phyloP scores from a whole-genome alignment of 768 basidiomycete species.

The Chalciporus chontae region DNA sequence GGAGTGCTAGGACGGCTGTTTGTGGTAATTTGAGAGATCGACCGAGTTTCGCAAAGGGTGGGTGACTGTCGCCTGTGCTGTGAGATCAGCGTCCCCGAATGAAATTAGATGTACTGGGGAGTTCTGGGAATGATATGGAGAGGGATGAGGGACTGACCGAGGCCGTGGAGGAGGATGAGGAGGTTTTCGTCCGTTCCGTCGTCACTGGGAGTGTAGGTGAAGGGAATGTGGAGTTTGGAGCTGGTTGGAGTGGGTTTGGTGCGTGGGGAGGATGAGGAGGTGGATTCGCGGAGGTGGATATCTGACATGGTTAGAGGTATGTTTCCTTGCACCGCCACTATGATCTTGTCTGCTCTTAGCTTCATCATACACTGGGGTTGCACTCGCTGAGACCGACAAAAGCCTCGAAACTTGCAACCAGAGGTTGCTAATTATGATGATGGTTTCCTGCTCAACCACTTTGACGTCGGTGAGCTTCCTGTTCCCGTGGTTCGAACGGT shows the following conservation, averaged over 20 bases:
- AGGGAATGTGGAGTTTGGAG: conserved; percentile 49
- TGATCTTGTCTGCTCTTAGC: too few relatives aligned
- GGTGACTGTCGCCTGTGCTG: conserved; percentile 70
- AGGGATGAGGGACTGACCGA: conserved; percentile 48
- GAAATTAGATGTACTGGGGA: not conserved
- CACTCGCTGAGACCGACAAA: too few relatives aligned
- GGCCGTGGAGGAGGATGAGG: conserved; percentile 78
- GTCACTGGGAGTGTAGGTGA: conserved; percentile 67
- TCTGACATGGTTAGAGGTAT: conserved; percentile 11
- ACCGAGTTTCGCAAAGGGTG: conserved; percentile 74
- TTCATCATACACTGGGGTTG: too few relatives aligned
- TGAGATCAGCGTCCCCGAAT: not conserved
- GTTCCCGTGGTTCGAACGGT: too few relatives aligned
- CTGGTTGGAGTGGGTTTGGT: conserved; percentile 50
- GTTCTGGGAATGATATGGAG: not conserved
- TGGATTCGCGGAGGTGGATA: conserved; percentile 18
- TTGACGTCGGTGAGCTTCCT: too few relatives aligned
- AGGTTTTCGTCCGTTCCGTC: conserved; percentile 88
- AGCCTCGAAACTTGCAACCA: too few relatives aligned
- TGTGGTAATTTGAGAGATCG: conserved; percentile 79
- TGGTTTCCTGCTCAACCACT: too few relatives aligned
- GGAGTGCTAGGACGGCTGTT: conserved; percentile 78
- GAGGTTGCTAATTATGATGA: too few relatives aligned
- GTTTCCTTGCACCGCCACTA: too few relatives aligned
- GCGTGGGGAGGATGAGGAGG: conserved; percentile 20